phyloP scores from a whole-genome alignment of 2,329 filamentous ascomycete species.

The Fusarium humuli region DNA sequence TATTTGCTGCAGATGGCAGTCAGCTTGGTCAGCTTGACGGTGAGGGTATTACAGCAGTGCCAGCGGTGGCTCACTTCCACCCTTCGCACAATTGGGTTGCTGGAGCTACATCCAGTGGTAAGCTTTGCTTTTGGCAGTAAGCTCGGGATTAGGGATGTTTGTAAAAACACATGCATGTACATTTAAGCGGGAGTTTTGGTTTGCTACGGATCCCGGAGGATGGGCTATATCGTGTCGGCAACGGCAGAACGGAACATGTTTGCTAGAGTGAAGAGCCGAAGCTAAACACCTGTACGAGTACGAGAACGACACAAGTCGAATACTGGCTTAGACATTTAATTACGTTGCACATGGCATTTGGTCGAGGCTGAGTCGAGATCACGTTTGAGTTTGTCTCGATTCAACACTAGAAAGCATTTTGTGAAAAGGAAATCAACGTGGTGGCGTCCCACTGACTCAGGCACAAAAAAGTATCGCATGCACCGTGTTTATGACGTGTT shows the following conservation, averaged over 20 bases:
- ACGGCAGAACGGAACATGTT: slow-evolving; percentile 7
- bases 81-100: slow-evolving; percentile 90
- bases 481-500: slow-evolving; percentile 11
- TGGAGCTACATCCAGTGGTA: slow-evolving; percentile 90
- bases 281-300: slow-evolving; percentile 10
- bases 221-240: slow-evolving; percentile 10
- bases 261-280: neutral
- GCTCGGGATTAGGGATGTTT: neutral
- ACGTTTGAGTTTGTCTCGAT: slow-evolving; percentile 13
- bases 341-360: slow-evolving; percentile 1
- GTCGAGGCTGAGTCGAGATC: slow-evolving; percentile 27
- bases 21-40: slow-evolving; percentile 90
- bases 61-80: slow-evolving; percentile 92
- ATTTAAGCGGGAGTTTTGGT: slow-evolving; percentile 39
- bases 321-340: slow-evolving; percentile 5
- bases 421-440: neutral
- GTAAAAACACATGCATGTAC: slow-evolving; percentile 5
- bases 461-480: slow-evolving; percentile 16
- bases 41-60: slow-evolving; percentile 93
- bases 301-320: neutral
- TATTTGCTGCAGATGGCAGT: slow-evolving; percentile 84
- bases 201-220: slow-evolving; percentile 12
- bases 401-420: neutral
- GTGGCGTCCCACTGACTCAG: slow-evolving; percentile 16
- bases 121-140: slow-evolving; percentile 90